phyloP scores from a whole-genome alignment of 495 filamentous ascomycete genomes.

The Aspergillus homomorphus region DNA sequence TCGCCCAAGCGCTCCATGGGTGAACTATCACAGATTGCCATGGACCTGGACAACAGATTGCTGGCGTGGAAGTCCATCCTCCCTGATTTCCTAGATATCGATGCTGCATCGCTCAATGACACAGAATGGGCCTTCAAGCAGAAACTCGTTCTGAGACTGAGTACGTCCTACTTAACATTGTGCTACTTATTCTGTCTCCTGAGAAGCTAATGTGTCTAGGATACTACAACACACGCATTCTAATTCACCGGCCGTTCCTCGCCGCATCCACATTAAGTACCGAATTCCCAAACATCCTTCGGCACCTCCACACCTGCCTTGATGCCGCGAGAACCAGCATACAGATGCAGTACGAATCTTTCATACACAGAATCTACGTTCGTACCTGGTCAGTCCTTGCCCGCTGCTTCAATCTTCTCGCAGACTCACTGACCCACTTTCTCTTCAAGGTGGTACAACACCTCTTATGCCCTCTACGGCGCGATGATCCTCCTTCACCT shows the following conservation, averaged over 20 bases:
- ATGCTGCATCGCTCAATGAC: slow-evolving; percentile 22
- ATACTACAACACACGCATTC: slow-evolving; percentile 28
- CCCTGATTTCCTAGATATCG: slow-evolving; percentile 18
- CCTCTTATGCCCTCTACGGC: slow-evolving; percentile 29
- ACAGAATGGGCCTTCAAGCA: slow-evolving; percentile 31
- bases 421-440: background rate
- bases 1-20: slow-evolving; percentile 18
- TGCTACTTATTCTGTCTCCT: background rate
- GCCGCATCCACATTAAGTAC: slow-evolving; percentile 18
- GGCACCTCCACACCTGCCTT: slow-evolving; percentile 24
- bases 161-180: slow-evolving; percentile 5
- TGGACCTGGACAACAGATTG: slow-evolving; percentile 21
- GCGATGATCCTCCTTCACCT: slow-evolving; percentile 25
- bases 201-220: slow-evolving; percentile 10
- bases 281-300: slow-evolving; percentile 10
- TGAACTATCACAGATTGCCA: slow-evolving; percentile 24
- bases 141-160: slow-evolving; percentile 24
- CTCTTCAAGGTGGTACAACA: slow-evolving; percentile 28
- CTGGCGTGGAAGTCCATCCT: slow-evolving; percentile 21
- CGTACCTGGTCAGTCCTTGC: slow-evolving; percentile 24
- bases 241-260: slow-evolving; percentile 27
- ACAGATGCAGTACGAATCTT: slow-evolving; percentile 31
- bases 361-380: slow-evolving; percentile 29
- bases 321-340: slow-evolving; percentile 23
- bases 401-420: background rate